Conservation (phyloP, 2,329 filamentous ascomycete genomes). For the Acrodontium crateriforme region DNA sequence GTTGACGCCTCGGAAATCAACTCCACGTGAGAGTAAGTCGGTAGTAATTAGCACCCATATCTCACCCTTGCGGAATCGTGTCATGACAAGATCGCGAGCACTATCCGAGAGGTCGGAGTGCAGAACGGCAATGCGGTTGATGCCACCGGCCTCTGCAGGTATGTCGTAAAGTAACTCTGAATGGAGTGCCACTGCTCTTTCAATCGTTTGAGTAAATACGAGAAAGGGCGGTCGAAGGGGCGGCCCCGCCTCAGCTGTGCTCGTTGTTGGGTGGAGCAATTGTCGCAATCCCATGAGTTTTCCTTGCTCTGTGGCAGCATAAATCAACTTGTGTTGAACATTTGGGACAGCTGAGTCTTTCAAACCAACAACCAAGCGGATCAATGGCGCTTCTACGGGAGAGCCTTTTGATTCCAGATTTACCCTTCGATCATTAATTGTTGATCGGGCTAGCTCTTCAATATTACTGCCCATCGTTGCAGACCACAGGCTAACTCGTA, state of each 20-base stretch:
- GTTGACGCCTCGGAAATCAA: slow-evolving; percentile 91
- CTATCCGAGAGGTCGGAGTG: slow-evolving; percentile 73
- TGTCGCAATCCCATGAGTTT: slow-evolving; percentile 87
- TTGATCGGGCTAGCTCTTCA: slow-evolving; percentile 61
- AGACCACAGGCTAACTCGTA: slow-evolving; percentile 79
- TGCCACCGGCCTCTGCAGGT: slow-evolving; percentile 71
- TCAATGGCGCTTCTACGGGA: slow-evolving; percentile 33
- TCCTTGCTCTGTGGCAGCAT: slow-evolving; percentile 83
- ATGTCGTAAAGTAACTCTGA: slow-evolving; percentile 92
- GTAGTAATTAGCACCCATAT: slow-evolving; percentile 96
- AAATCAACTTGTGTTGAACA: slow-evolving; percentile 75
- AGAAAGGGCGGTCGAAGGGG: slow-evolving; percentile 74
- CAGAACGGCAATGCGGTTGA: slow-evolving; percentile 72
- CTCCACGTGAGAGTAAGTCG: slow-evolving; percentile 77
- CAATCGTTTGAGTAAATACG: slow-evolving; percentile 92
- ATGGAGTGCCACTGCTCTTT: slow-evolving; percentile 73
- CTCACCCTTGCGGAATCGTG: slow-evolving; percentile 77
- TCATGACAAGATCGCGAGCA: slow-evolving; percentile 68
- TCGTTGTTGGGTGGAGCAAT: slow-evolving; percentile 61
- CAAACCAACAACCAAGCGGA: slow-evolving; percentile 85
- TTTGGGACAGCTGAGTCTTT: slow-evolving; percentile 94
- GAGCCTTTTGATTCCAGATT: slow-evolving; percentile 3
- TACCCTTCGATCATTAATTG: slow-evolving; percentile 41
- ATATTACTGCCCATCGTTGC: slow-evolving; percentile 94
- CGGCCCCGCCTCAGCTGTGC: slow-evolving; percentile 38